Evolutionary conservation across 2,329 filamentous ascomycete genomes (phyloP).

Genomic region (Pseudogymnoascus sp.): DNA sequence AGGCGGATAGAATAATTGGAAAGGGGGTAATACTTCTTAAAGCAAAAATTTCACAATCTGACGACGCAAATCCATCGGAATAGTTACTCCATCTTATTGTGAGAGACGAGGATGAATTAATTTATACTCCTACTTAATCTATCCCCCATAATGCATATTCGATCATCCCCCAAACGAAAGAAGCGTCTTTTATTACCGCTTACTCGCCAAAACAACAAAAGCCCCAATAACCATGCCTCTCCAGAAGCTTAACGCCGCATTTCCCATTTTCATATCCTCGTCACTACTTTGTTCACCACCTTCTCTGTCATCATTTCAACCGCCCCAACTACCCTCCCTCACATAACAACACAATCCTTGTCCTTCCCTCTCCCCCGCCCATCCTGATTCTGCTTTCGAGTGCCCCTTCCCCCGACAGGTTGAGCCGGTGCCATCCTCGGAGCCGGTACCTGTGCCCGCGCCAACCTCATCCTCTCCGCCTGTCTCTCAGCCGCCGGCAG

Average conservation of each 20-base stretch:
- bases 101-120: neutral
- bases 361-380: slow-evolving; percentile 27
- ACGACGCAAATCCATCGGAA: neutral
- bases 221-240: neutral
- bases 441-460: neutral
- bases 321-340: slow-evolving; percentile 12
- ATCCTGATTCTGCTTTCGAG: neutral
- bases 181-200: neutral
- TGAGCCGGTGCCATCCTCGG: neutral
- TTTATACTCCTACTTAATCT: neutral
- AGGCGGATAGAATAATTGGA: neutral
- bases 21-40: neutral
- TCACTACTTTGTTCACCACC: neutral
- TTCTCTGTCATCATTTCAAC: neutral
- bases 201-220: neutral
- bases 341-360: slow-evolving; percentile 46
- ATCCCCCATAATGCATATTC: neutral
- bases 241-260: neutral
- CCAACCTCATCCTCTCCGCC: neutral
- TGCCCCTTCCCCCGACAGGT: neutral
- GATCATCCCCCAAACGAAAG: neutral
- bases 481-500: slow-evolving; percentile 18
- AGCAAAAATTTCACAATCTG: neutral
- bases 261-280: neutral
- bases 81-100: neutral